These are phyloP conservation scores for Canariomyces notabilis DNA, from an alignment of 2,329 filamentous ascomycete species.

Conservation along the genomic window DNA sequence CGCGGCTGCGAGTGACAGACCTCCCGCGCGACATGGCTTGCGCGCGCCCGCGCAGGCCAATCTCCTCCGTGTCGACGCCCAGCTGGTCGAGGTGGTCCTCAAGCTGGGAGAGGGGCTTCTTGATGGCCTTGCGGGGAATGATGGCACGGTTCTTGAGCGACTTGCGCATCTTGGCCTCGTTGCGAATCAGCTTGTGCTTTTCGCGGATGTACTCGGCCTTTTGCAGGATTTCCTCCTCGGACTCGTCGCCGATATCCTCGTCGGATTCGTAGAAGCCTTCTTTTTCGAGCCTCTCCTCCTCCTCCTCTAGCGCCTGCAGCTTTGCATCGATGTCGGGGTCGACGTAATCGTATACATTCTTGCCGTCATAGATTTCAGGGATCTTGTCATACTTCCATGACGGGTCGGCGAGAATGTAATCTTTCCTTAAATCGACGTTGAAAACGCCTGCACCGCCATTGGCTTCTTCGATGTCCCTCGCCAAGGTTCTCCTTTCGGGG, in stretches of 20 bases:
- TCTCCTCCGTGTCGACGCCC: conserved; percentile 74
- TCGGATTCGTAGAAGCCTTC: conserved; percentile 94
- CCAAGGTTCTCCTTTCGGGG: conserved; percentile 74
- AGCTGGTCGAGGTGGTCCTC: conserved; percentile 78
- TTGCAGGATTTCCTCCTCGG: conserved; percentile 79
- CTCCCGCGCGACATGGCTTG: conserved; percentile 62
- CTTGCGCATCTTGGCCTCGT: conserved; percentile 93
- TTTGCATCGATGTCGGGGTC: conserved; percentile 96
- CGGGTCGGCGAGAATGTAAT: conserved; percentile 80
- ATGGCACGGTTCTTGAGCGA: conserved; percentile 94
- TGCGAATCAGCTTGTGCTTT: conserved; percentile 87
- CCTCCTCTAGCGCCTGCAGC: conserved; percentile 84
- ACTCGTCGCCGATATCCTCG: conserved; percentile 74
- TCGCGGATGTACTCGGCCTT: conserved; percentile 95
- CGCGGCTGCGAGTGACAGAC: conserved; percentile 57
- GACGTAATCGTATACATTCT: conserved; percentile 96
- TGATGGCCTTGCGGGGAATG: conserved; percentile 76
- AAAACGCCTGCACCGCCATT: conserved; percentile 94
- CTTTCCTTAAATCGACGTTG: conserved; percentile 85
- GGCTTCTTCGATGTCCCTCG: conserved; percentile 83
- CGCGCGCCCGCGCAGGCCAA: conserved; percentile 65
- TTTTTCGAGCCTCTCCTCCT: conserved; percentile 86
- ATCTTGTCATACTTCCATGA: conserved; percentile 97
- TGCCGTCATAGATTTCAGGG: conserved; percentile 88
- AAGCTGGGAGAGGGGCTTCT: conserved; percentile 82